Percentiles rank a stretch among this genome's conserved stretches.
Conservation (phyloP, 805 yeast genomes). For the Ogataea pini region DNA sequence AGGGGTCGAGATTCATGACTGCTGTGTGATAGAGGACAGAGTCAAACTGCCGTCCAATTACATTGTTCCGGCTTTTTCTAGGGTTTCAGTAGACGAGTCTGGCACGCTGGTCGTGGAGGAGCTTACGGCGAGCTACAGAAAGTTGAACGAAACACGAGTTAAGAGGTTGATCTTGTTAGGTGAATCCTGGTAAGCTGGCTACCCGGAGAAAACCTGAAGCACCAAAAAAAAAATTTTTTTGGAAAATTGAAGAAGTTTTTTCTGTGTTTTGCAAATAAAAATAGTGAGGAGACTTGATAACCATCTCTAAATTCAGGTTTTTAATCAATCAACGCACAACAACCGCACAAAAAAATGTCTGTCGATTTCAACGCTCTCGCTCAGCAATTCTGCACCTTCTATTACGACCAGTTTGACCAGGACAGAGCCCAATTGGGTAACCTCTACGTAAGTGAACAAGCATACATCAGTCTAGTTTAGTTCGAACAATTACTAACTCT, state of each 20-base stretch:
- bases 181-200: slow-evolving; percentile 7
- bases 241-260: background rate
- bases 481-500: too few relatives aligned
- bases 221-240: background rate
- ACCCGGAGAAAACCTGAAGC: background rate
- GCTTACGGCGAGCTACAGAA: slow-evolving; percentile 33
- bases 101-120: slow-evolving; percentile 12
- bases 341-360: slow-evolving; percentile 26
- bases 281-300: background rate
- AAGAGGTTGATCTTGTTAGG: slow-evolving; percentile 9
- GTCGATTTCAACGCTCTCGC: slow-evolving; percentile 38
- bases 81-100: slow-evolving; percentile 31
- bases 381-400: slow-evolving; percentile 87
- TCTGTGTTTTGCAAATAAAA: slow-evolving; percentile 1
- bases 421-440: slow-evolving; percentile 92
- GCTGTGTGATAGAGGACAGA: slow-evolving; percentile 47
- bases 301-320: background rate
- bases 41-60: slow-evolving; percentile 42
- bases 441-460: slow-evolving; percentile 62
- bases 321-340: background rate
- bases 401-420: slow-evolving; percentile 91
- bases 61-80: slow-evolving; percentile 54
- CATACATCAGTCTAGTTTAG: too few relatives aligned
- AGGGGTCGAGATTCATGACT: slow-evolving; percentile 48
- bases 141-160: slow-evolving; percentile 26